Base-by-base conservation (phyloP, 1,139 yeast genomes). In the Nakaseomyces nivariensis region DNA sequence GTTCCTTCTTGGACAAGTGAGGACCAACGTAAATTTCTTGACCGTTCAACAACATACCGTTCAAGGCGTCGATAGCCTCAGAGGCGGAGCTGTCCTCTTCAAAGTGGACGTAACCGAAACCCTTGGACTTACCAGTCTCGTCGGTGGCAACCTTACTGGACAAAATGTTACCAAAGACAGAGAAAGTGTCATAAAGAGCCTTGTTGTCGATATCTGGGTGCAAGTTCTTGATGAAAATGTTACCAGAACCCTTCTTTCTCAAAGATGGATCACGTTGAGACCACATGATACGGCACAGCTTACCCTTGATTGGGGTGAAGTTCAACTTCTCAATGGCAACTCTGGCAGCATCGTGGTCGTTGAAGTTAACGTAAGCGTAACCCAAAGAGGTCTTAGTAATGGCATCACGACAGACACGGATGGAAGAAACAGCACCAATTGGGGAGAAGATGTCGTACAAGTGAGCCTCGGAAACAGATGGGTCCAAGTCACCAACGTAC, bases 221-320 rank as follows among this genome's bases (percentile, higher is more conserved):
- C 75, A 92, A 82, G 81, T 92, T 94, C 83, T 92, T 92, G 77
- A 92, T 92, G 81, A 86, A 92, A 61, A 94, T 85, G 80, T 92
- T 92, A 67, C 97, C 97, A 59, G 88, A 86, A 71, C 97, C 97
- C 68, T 85, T 85, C 79, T 87, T 88, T 79, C 98, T 87, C 65
- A 84, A 73, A 58, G 96, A 81, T 58, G 98, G 98, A 72, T 92
- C 97, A 76, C 98, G 88, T 78, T 94, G 98, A 60, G 97, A 89
- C 97, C 97, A 90, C 98, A 94, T 94, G 76, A 92, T 92, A 75
- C 99, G 90, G 76, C 97, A 89, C 65, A 97, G 92, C 68, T 86
- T 89, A 67, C 97, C 97, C 74, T 90, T 92, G 74, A 92, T 82
- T 66, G 82, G 82, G 56, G 89, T 74, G 77, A 92, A 92, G 86